Percentiles rank a stretch among this genome's conserved stretches.
phyloP scores from a whole-genome alignment of 805 yeast species.

The Kodamaea neixiangensis region DNA sequence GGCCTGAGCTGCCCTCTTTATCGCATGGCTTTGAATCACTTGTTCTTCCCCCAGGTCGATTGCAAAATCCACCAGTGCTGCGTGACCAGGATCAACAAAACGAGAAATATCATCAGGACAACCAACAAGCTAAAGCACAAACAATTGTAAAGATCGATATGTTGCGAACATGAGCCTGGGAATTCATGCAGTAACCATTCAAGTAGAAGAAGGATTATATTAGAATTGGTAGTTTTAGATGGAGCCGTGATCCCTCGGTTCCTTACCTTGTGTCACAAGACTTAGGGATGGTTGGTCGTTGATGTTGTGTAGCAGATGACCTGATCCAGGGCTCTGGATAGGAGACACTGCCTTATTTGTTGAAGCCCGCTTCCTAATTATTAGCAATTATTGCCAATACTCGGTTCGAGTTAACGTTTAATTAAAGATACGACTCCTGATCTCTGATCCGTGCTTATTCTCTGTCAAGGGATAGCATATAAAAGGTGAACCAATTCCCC shows the following conservation, averaged over 20 bases:
- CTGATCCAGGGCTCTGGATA: not conserved
- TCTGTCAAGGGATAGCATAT: not conserved
- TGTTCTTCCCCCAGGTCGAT: not conserved
- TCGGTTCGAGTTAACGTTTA: not conserved
- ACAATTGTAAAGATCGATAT: not conserved
- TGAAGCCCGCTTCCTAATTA: not conserved
- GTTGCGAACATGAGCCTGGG: not conserved
- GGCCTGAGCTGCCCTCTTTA: not conserved
- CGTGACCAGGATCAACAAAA: not conserved
- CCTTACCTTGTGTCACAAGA: conserved; percentile 1
- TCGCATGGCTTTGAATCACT: not conserved
- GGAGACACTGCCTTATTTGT: not conserved
- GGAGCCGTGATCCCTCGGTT: not conserved
- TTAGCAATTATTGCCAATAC: not conserved
- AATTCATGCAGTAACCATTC: conserved; percentile 1
- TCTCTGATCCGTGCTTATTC: no score
- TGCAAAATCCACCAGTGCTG: conserved; percentile 3
- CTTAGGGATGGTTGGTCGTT: not conserved
- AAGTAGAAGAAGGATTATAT: no score
- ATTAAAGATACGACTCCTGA: no score
- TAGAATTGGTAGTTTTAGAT: no score
- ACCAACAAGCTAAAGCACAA: not conserved
- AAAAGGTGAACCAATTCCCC: not conserved
- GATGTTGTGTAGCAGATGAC: not conserved
- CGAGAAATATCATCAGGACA: conserved; percentile 2